phyloP scores from a whole-genome alignment of 768 basidiomycete genomes.

The Suillus fuscotomentosus region DNA sequence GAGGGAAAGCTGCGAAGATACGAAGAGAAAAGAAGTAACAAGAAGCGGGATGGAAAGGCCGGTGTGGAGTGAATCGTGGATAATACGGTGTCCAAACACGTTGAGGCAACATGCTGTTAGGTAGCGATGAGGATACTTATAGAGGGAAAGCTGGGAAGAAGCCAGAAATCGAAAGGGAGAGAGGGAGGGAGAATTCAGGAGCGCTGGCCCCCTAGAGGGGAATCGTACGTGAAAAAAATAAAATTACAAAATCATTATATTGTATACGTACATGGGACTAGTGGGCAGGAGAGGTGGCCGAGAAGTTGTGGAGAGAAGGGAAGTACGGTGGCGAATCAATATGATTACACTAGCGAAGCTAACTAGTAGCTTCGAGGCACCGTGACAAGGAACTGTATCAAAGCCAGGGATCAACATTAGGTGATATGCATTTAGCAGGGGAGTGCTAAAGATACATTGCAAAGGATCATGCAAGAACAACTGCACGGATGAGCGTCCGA shows the following conservation, averaged over 20 bases:
- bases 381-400: background rate
- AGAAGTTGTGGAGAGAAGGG: background rate
- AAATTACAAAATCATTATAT: too few relatives aligned
- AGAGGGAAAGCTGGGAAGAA: background rate
- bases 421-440: background rate
- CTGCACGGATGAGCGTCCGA: background rate
- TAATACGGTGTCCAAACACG: background rate
- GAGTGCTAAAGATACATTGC: background rate
- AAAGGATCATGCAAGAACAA: background rate
- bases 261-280: too few relatives aligned
- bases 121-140: too few relatives aligned
- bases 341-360: too few relatives aligned
- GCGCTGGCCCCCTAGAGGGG: too few relatives aligned
- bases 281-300: too few relatives aligned
- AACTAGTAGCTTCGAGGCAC: background rate
- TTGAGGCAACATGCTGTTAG: background rate
- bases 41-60: too few relatives aligned
- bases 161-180: background rate
- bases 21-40: background rate
- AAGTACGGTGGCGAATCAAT: background rate
- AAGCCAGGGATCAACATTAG: background rate
- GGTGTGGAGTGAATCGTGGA: too few relatives aligned
- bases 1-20: background rate
- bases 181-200: too few relatives aligned
- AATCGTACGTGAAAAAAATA: too few relatives aligned